phyloP scores from a whole-genome alignment of 1,284 basidiomycete species.

The Laetiporus sulphureus region DNA sequence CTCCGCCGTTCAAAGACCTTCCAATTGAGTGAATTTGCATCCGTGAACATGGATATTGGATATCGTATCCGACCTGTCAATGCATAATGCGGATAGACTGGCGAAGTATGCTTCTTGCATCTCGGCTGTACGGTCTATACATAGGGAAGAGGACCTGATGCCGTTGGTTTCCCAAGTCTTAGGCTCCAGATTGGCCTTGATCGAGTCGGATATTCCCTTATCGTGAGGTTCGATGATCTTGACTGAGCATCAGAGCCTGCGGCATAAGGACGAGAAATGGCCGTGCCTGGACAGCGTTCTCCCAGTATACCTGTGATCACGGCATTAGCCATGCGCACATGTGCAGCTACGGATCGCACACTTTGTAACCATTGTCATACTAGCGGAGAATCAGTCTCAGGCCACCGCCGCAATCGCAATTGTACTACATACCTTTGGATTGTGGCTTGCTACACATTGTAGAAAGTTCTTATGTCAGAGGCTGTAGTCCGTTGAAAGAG shows the following conservation, averaged over 20 bases:
- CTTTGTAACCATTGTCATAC: constrained; percentile 87
- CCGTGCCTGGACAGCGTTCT: constrained; percentile 71
- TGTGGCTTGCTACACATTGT: constrained; percentile 66
- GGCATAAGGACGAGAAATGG: not conserved
- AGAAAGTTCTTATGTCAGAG: constrained; percentile 3
- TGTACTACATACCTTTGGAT: constrained; percentile 58
- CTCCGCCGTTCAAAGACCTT: constrained; percentile 27
- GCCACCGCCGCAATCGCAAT: not conserved
- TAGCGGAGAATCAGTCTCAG: constrained; percentile 18
- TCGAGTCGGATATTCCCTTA: constrained; percentile 60
- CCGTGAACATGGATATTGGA: not conserved
- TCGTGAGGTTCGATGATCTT: constrained; percentile 83
- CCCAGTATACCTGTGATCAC: constrained; percentile 67
- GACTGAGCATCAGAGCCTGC: not conserved
- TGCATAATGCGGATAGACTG: constrained; percentile 35
- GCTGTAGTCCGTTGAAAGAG: not conserved
- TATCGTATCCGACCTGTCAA: constrained; percentile 26
- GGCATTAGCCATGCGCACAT: not conserved
- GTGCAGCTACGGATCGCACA: constrained; percentile 18
- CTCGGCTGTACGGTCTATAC: constrained; percentile 49
- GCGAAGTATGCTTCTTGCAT: constrained; percentile 56
- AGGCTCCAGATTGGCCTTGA: constrained; percentile 56
- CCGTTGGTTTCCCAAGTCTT: constrained; percentile 37
- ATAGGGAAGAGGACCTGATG: constrained; percentile 35
- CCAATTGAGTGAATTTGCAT: not conserved